Percentiles rank a stretch among this genome's conserved stretches.
Evolutionary conservation across 2,329 filamentous ascomycete species (phyloP).

Genomic region (Leptographium procerum): DNA sequence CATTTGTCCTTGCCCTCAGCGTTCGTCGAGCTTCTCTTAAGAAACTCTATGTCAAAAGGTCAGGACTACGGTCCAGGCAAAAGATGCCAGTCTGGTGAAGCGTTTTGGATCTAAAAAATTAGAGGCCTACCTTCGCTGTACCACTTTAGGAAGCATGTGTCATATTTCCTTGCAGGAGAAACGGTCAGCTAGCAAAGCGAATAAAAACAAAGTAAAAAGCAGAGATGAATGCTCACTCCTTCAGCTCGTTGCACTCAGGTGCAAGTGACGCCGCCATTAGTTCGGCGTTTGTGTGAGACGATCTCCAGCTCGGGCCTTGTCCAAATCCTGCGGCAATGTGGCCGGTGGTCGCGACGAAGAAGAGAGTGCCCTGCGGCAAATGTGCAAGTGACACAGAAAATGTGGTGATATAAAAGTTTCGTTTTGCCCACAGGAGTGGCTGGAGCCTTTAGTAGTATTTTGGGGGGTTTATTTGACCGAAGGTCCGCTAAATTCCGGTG

Average conservation of each 20-base stretch:
- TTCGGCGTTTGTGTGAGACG: background rate
- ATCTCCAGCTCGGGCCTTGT: background rate
- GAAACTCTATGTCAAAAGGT: slow-evolving; percentile 58
- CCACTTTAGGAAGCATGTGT: slow-evolving; percentile 97
- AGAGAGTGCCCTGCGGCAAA: background rate
- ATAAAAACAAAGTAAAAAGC: no score
- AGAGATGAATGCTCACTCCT: slow-evolving; percentile 55
- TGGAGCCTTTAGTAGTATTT: background rate
- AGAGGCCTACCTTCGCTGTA: slow-evolving; percentile 81
- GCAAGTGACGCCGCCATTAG: slow-evolving; percentile 88
- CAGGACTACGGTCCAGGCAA: background rate
- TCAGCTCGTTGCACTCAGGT: slow-evolving; percentile 87
- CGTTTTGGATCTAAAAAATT: background rate
- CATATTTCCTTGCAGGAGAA: slow-evolving; percentile 59
- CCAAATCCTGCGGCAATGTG: no score
- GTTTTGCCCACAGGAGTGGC: background rate
- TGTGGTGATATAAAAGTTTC: background rate
- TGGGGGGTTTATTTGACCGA: background rate
- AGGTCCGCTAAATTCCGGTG: background rate
- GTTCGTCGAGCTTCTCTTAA: slow-evolving; percentile 69
- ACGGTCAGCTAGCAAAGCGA: slow-evolving; percentile 1
- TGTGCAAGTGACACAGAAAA: background rate
- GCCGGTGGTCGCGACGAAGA: background rate
- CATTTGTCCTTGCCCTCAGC: slow-evolving; percentile 63
- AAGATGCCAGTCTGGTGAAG: background rate